Percentiles rank a stretch among this genome's conserved stretches.
Evolutionary conservation across 2,329 filamentous ascomycete genomes (phyloP).

Genomic region (Colletotrichum sublineola): DNA sequence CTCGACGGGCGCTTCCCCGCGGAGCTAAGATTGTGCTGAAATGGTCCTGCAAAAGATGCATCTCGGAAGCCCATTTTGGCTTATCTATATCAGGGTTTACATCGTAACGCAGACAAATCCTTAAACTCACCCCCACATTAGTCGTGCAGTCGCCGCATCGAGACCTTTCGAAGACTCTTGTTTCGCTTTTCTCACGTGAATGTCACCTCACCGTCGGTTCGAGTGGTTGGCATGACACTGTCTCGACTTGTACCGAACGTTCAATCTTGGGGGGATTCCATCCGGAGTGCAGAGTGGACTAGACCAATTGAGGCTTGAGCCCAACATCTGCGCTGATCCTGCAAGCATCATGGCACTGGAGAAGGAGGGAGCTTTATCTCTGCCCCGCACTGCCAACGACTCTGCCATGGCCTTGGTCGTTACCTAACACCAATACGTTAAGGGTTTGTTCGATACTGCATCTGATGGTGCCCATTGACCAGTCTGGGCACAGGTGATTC

Average conservation of each 20-base stretch:
- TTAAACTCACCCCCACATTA: conserved; percentile 29
- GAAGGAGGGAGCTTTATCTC: conserved; percentile 39
- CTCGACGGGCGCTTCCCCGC: conserved; percentile 31
- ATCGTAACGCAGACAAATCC: conserved; percentile 27
- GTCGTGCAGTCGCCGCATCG: conserved; percentile 14
- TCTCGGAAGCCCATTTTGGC: conserved; percentile 38
- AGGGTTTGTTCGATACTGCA: conserved; percentile 16
- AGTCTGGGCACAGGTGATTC: conserved; percentile 20
- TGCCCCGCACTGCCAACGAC: conserved; percentile 38
- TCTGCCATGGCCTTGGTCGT: conserved; percentile 33
- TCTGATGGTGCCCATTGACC: conserved; percentile 33
- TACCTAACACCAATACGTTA: conserved; percentile 43
- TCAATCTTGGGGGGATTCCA: conserved; percentile 11
- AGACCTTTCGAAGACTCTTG: conserved; percentile 13
- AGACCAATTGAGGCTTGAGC: conserved; percentile 30
- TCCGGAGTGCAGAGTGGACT: conserved; percentile 23
- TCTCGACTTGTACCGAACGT: conserved; percentile 8
- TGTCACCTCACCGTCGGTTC: background rate
- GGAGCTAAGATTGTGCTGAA: conserved; percentile 26
- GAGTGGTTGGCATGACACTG: conserved; percentile 21
- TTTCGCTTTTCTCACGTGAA: background rate
- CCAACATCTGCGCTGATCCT: conserved; percentile 31
- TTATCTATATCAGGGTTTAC: conserved; percentile 42
- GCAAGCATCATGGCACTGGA: conserved; percentile 32
- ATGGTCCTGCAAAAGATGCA: conserved; percentile 40